Percentiles rank a stretch among this genome's conserved stretches.
Evolutionary conservation across 345 rosid genomes (phyloP).

Genomic region (Raphanus raphanistrum): DNA sequence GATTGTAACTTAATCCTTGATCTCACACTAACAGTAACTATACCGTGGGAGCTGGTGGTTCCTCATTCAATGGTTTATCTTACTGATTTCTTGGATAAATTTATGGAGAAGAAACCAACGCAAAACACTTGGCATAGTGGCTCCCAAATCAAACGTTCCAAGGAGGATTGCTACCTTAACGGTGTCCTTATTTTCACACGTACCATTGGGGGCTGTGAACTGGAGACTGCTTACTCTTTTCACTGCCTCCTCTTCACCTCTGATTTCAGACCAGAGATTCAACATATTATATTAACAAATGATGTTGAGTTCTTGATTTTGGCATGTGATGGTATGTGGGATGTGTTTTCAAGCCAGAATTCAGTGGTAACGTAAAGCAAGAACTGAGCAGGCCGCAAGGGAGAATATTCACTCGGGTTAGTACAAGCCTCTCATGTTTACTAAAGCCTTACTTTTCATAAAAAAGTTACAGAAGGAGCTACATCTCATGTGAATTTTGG

Average conservation of each 20-base stretch:
- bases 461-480: no score
- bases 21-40: neutral
- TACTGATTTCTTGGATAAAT: slow-evolving; percentile 80
- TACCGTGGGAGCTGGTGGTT: neutral
- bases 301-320: slow-evolving; percentile 84
- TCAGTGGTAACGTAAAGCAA: slow-evolving; percentile 69
- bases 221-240: slow-evolving; percentile 46
- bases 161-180: slow-evolving; percentile 41
- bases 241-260: slow-evolving; percentile 46
- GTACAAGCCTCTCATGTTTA: no score
- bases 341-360: slow-evolving; percentile 72
- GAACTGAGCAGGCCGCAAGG: slow-evolving; percentile 54
- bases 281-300: slow-evolving; percentile 50
- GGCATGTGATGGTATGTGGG: slow-evolving; percentile 83
- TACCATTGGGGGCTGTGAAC: slow-evolving; percentile 77
- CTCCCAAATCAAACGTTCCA: slow-evolving; percentile 93
- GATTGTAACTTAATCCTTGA: neutral
- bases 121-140: slow-evolving; percentile 87
- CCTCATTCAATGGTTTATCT: slow-evolving; percentile 54
- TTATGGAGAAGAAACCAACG: slow-evolving; percentile 97
- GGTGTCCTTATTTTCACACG: slow-evolving; percentile 60
- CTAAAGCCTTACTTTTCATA: no score
- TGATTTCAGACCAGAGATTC: slow-evolving; percentile 90
- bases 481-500: no score
- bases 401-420: no score